Conservation (phyloP, 352 stramenopile genomes). For the Pythium aquatile region DNA sequence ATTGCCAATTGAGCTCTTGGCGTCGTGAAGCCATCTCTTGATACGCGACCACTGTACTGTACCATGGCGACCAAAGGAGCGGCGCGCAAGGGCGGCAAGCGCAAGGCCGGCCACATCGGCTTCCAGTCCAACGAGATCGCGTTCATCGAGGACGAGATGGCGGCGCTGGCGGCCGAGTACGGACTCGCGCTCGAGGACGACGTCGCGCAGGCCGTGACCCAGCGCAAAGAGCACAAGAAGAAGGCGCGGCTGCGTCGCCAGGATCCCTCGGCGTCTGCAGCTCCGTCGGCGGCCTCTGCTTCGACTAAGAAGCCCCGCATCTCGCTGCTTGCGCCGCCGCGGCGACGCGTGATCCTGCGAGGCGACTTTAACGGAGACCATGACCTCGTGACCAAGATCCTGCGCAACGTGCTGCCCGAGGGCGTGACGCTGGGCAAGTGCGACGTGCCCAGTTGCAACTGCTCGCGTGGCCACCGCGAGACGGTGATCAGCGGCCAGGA, state of each 20-base stretch:
- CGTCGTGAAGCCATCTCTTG: not conserved
- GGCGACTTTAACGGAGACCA: constrained; percentile 37
- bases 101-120: constrained; percentile 69
- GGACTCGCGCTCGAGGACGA: constrained; percentile 68
- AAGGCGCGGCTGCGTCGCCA: constrained; percentile 44
- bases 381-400: constrained; percentile 34
- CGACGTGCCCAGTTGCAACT: constrained; percentile 64
- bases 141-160: constrained; percentile 88
- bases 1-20: not conserved
- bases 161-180: constrained; percentile 73
- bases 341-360: constrained; percentile 6
- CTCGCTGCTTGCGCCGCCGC: constrained; percentile 19
- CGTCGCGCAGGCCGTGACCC: constrained; percentile 54
- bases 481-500: constrained; percentile 27
- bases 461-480: constrained; percentile 33
- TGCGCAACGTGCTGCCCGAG: constrained; percentile 57
- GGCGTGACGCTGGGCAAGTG: constrained; percentile 47
- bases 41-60: not conserved
- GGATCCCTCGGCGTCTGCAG: constrained; percentile 18
- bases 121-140: constrained; percentile 75
- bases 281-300: not conserved
- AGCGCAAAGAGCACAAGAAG: constrained; percentile 51
- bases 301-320: constrained; percentile 1
- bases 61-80: not conserved
- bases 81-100: constrained; percentile 38